phyloP scores from a whole-genome alignment of 805 yeast species.

The Candida tibetensis region DNA sequence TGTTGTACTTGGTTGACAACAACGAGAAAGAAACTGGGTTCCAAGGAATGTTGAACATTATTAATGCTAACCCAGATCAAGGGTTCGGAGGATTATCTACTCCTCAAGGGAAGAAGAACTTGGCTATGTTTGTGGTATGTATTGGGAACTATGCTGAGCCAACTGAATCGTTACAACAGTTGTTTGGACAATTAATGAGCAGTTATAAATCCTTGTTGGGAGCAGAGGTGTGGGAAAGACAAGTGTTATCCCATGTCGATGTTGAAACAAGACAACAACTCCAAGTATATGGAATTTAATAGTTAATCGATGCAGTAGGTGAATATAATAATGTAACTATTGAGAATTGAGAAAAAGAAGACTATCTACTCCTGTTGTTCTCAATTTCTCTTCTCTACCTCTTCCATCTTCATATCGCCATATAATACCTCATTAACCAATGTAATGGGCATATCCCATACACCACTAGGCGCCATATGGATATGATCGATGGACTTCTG shows the following conservation, averaged over 20 bases:
- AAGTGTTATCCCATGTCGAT: slow-evolving; percentile 32
- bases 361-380: too few species aligned
- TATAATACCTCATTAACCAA: slow-evolving; percentile 67
- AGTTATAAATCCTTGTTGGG: slow-evolving; percentile 52
- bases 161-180: slow-evolving; percentile 40
- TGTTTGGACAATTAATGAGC: slow-evolving; percentile 43
- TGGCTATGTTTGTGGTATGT: slow-evolving; percentile 56
- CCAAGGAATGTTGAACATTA: slow-evolving; percentile 73
- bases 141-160: slow-evolving; percentile 56
- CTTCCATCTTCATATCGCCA: slow-evolving; percentile 11
- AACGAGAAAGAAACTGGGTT: slow-evolving; percentile 88
- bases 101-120: slow-evolving; percentile 42
- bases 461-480: slow-evolving; percentile 69
- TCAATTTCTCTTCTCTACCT: too few species aligned
- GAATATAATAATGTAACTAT: too few species aligned
- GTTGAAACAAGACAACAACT: slow-evolving; percentile 24
- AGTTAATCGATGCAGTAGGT: too few species aligned
- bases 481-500: slow-evolving; percentile 29
- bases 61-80: slow-evolving; percentile 60
- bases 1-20: slow-evolving; percentile 67
- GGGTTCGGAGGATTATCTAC: slow-evolving; percentile 51
- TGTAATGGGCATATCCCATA: slow-evolving; percentile 77
- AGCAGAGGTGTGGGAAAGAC: slow-evolving; percentile 30
- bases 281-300: slow-evolving; percentile 20
- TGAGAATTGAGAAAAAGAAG: too few species aligned